Evolutionary conservation across 2,329 filamentous ascomycete species (phyloP).

Genomic region (Penicillium oxalicum): DNA sequence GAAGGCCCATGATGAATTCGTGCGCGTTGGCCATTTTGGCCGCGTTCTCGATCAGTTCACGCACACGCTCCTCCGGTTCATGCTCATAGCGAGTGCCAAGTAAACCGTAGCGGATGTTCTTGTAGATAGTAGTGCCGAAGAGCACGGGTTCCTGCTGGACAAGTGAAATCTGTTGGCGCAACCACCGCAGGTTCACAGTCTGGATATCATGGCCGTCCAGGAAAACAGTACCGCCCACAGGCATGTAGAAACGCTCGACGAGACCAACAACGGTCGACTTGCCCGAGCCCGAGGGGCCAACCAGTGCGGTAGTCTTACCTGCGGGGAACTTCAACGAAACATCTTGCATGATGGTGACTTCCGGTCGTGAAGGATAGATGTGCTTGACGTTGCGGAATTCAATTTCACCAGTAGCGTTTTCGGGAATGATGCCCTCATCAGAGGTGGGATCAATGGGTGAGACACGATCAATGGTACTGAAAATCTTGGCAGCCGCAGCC

Average conservation of each 20-base stretch:
- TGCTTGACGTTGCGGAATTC: conserved; percentile 79
- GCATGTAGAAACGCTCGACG: conserved; percentile 90
- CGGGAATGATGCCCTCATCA: conserved; percentile 65
- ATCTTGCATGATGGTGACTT: conserved; percentile 80
- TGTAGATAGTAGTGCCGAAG: conserved; percentile 81
- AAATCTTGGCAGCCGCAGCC: conserved; percentile 86
- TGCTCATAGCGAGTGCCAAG: conserved; percentile 75
- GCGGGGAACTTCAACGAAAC: conserved; percentile 75
- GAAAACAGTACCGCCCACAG: conserved; percentile 69
- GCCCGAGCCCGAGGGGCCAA: conserved; percentile 88
- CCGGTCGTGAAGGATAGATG: conserved; percentile 88
- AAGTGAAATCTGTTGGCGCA: conserved; percentile 84
- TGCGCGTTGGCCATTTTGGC: conserved; percentile 91
- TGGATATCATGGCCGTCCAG: conserved; percentile 79
- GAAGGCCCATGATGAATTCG: conserved; percentile 75
- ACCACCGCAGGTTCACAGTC: conserved; percentile 78
- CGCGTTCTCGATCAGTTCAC: conserved; percentile 67
- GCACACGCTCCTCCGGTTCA: conserved; percentile 61
- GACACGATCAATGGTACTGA: conserved; percentile 79
- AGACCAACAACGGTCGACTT: conserved; percentile 93
- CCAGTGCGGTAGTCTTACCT: conserved; percentile 86
- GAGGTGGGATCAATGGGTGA: conserved; percentile 77
- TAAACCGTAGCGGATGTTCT: conserved; percentile 85
- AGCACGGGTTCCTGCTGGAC: conserved; percentile 91
- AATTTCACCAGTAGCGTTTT: conserved; percentile 68